Evolutionary conservation across 2,329 filamentous ascomycete species (phyloP).

Genomic region (Colletotrichum cordylinicola): DNA sequence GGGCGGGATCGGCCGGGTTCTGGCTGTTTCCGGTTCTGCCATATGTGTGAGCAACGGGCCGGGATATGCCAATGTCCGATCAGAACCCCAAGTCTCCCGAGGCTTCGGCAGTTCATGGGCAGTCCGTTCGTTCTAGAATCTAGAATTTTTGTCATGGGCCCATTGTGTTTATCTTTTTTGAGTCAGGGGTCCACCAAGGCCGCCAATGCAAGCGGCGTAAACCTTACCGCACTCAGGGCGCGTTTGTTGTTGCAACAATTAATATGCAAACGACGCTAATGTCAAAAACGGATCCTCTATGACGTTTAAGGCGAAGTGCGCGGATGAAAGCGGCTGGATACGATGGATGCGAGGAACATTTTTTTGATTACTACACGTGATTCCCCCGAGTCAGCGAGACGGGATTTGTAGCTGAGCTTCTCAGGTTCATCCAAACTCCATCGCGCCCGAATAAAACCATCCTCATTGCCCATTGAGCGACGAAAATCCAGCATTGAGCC

Average conservation of each 20-base stretch:
- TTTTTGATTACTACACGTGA: constrained; percentile 1
- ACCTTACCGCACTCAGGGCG: not conserved
- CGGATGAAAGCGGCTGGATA: not conserved
- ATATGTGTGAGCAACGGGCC: not conserved
- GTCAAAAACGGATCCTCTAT: not conserved
- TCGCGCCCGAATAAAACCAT: not conserved
- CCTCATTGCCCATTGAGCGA: not conserved
- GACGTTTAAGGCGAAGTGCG: not conserved
- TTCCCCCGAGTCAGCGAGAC: not conserved
- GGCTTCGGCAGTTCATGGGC: not conserved
- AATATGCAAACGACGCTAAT: not conserved
- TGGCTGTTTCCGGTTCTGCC: not conserved
- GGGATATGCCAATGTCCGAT: not conserved
- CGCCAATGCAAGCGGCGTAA: constrained; percentile 9
- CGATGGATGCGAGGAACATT: not conserved
- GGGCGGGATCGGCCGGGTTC: not conserved
- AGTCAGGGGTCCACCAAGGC: not conserved
- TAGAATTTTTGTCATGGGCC: not conserved
- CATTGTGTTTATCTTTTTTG: not conserved
- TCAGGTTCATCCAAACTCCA: not conserved
- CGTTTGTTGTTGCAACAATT: not conserved
- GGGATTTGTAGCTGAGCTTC: not conserved
- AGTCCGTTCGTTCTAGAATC: not conserved
- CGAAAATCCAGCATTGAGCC: not conserved
- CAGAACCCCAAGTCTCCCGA: not conserved